Percentiles rank a stretch among this genome's conserved stretches.
phyloP scores from a whole-genome alignment of 257 asterid species.

The Orobanche coerulescens region DNA sequence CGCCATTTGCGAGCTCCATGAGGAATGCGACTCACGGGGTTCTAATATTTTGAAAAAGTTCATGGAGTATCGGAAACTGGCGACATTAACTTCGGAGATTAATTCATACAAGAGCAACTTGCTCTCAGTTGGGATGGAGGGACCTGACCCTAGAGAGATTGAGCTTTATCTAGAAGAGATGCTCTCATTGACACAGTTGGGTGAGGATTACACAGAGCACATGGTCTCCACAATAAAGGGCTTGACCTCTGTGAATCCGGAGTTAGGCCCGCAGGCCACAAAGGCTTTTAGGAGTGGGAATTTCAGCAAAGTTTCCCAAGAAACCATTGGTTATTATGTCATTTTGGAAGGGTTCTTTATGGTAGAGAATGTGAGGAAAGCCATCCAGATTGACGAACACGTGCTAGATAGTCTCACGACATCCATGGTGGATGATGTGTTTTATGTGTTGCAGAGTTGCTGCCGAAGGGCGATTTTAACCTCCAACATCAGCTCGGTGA shows the following conservation, averaged over 20 bases:
- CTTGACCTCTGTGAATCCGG: conserved; percentile 78
- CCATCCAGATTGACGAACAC: conserved; percentile 81
- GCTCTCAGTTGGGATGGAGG: conserved; percentile 60
- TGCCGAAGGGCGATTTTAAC: conserved; percentile 87
- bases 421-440: conserved; percentile 96
- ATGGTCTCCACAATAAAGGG: conserved; percentile 79
- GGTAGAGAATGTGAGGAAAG: conserved; percentile 98
- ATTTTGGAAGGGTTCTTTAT: conserved; percentile 90
- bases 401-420: conserved; percentile 89
- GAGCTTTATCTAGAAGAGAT: conserved; percentile 90
- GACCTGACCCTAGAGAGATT: conserved; percentile 88
- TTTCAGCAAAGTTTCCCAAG: conserved; percentile 79
- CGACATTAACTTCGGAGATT: conserved; percentile 68
- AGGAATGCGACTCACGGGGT: conserved; percentile 90
- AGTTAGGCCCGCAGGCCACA: conserved; percentile 75
- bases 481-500: conserved; percentile 74
- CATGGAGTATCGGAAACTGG: conserved; percentile 67
- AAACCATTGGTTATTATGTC: conserved; percentile 79
- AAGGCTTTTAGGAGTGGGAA: conserved; percentile 91
- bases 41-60: conserved; percentile 65
- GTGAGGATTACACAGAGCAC: conserved; percentile 87
- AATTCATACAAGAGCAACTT: conserved; percentile 74
- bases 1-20: conserved; percentile 88
- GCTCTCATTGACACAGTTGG: conserved; percentile 67
- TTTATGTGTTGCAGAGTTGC: conserved; percentile 93